Evolutionary conservation across 2,329 filamentous ascomycete genomes (phyloP).

Genomic region (Trichoderma pleuroti): DNA sequence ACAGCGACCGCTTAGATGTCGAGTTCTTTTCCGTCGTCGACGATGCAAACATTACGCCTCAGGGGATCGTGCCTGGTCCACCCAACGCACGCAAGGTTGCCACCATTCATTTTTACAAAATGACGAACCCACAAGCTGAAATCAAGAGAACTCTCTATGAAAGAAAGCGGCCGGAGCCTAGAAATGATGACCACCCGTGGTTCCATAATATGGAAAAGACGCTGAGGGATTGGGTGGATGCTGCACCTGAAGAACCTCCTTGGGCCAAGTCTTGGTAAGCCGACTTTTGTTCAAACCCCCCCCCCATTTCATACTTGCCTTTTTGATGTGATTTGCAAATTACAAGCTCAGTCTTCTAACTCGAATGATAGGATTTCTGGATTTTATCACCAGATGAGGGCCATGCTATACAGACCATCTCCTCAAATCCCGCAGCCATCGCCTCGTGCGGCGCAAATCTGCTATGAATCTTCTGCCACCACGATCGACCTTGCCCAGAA

Average conservation of each 20-base stretch:
- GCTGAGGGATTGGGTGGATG: conserved; percentile 74
- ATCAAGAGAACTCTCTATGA: conserved; percentile 84
- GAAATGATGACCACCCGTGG: conserved; percentile 81
- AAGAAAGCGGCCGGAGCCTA: conserved; percentile 72
- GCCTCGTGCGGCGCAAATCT: conserved; percentile 70
- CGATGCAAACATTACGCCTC: conserved; percentile 75
- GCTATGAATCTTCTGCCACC: conserved; percentile 76
- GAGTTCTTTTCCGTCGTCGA: conserved; percentile 78
- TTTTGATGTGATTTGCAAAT: not conserved
- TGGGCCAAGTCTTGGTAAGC: conserved; percentile 79
- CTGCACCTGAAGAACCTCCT: conserved; percentile 64
- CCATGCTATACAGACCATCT: conserved; percentile 84
- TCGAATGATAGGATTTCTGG: conserved; percentile 51
- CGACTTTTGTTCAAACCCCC: not conserved
- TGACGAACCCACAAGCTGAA: conserved; percentile 83
- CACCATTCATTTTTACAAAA: conserved; percentile 89
- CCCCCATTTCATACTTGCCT: too few species aligned
- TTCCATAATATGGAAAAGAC: conserved; percentile 76
- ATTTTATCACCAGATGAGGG: conserved; percentile 81
- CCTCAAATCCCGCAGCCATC: conserved; percentile 89
- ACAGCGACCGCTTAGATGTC: conserved; percentile 79
- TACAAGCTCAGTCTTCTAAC: not conserved
- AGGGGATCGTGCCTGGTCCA: conserved; percentile 69
- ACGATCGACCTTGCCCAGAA: conserved; percentile 78
- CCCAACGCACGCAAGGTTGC: conserved; percentile 80